These are phyloP conservation scores for Phytophthora cactorum DNA, from an alignment of 352 stramenopile genomes.

Conservation along the genomic window DNA sequence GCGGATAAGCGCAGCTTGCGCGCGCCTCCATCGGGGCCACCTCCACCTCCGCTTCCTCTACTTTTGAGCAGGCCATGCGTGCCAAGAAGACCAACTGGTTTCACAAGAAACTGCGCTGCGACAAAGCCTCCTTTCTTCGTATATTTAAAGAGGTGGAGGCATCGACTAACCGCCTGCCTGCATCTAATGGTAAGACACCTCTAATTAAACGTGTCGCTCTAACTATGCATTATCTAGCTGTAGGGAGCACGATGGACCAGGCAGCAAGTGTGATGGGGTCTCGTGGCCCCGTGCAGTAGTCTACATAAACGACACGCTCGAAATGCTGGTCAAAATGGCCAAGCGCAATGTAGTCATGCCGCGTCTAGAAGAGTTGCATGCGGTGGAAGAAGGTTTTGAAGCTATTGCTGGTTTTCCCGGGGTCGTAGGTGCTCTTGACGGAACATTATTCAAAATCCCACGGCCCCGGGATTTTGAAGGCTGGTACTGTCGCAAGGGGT, in stretches of 20 bases:
- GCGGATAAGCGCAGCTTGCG: too few relatives aligned
- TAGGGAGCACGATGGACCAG: not conserved
- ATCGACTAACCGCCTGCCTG: not conserved
- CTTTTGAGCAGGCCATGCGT: too few relatives aligned
- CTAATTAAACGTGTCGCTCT: not conserved
- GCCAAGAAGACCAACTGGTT: not conserved
- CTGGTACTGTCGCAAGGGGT: not conserved
- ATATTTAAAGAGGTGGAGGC: not conserved
- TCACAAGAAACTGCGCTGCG: not conserved
- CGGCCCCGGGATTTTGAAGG: not conserved
- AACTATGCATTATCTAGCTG: not conserved
- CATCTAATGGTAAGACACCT: not conserved
- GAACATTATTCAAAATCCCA: not conserved
- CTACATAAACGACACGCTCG: not conserved
- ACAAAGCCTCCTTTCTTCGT: not conserved
- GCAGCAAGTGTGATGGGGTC: not conserved
- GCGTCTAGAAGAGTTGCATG: not conserved
- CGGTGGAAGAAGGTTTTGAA: not conserved
- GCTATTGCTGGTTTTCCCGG: not conserved
- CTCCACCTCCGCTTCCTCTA: too few relatives aligned
- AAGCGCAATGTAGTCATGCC: not conserved
- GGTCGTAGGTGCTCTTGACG: not conserved
- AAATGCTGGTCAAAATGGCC: not conserved
- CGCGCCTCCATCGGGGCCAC: too few relatives aligned
- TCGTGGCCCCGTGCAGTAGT: not conserved